A percentile compares a stretch with the other conserved stretches of the same genome.
These are phyloP conservation scores for Mycena sp. DNA, from an alignment of 1,284 basidiomycete genomes.

Conservation along the genomic window DNA sequence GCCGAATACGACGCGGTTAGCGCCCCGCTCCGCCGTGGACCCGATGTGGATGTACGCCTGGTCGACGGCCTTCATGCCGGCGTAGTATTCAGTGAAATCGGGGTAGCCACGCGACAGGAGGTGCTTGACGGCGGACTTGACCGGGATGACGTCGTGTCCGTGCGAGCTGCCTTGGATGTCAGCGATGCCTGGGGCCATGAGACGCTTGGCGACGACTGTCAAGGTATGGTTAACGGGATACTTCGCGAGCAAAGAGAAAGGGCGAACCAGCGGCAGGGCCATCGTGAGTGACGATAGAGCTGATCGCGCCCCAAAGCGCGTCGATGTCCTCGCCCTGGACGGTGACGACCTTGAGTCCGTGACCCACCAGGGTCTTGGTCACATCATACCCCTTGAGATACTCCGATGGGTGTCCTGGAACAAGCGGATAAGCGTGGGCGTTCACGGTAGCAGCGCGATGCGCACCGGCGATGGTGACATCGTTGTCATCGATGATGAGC, in stretches of 20 bases:
- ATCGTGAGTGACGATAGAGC: constrained; percentile 60
- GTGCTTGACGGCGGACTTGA: constrained; percentile 80
- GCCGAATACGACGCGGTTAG: constrained; percentile 84
- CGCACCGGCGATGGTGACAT: constrained; percentile 87
- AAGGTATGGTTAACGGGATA: constrained; percentile 6
- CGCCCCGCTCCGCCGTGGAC: constrained; percentile 76
- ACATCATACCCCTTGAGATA: constrained; percentile 84
- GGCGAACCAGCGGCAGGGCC: constrained; percentile 80
- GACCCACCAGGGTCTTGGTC: constrained; percentile 77
- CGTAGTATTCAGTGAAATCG: constrained; percentile 64
- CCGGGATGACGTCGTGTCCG: constrained; percentile 85
- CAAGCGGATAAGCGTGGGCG: too few species aligned
- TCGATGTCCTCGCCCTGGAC: constrained; percentile 84
- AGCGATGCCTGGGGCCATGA: constrained; percentile 83
- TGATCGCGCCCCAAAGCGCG: constrained; percentile 74
- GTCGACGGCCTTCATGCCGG: constrained; percentile 69
- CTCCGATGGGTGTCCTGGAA: constrained; percentile 83
- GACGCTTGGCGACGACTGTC: constrained; percentile 75
- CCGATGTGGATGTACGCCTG: constrained; percentile 72
- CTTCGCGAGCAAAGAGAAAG: neutral
- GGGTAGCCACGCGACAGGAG: constrained; percentile 72
- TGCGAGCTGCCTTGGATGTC: constrained; percentile 82
- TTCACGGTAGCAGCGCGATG: too few species aligned
- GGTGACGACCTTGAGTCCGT: constrained; percentile 78
- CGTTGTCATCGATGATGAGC: constrained; percentile 87